phyloP scores from a whole-genome alignment of 2,329 filamentous ascomycete species.

The Penicillium sp. region DNA sequence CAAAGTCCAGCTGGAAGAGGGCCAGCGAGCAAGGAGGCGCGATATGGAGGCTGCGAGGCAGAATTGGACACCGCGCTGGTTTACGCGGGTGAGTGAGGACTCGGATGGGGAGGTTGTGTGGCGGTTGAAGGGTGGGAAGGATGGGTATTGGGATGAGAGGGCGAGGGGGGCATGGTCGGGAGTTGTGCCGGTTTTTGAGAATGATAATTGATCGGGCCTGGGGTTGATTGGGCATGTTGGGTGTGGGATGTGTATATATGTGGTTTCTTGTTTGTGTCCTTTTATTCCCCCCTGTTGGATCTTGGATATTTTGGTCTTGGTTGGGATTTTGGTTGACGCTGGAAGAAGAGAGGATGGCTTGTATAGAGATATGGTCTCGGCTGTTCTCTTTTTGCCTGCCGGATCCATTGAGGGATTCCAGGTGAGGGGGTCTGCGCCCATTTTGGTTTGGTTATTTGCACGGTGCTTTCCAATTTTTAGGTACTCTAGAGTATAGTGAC shows the following conservation, averaged over 20 bases:
- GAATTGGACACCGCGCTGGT: conserved; percentile 78
- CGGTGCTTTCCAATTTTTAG: no score
- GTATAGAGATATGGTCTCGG: neutral
- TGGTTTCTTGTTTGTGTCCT: neutral
- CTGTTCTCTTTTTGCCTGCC: neutral
- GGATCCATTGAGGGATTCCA: neutral
- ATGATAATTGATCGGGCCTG: conserved; percentile 25
- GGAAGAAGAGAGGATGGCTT: neutral
- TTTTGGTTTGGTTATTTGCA: no score
- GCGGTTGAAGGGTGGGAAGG: conserved; percentile 76
- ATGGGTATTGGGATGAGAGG: conserved; percentile 92
- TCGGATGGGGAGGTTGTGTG: conserved; percentile 53
- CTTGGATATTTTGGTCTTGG: neutral
- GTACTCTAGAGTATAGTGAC: neutral
- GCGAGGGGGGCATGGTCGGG: conserved; percentile 66
- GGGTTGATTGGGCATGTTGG: neutral
- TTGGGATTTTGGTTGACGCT: neutral
- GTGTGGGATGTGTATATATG: neutral
- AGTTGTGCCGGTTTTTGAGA: conserved; percentile 58
- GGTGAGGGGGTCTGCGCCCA: neutral
- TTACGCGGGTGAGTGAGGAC: conserved; percentile 64
- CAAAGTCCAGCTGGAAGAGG: conserved; percentile 83
- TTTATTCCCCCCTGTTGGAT: neutral
- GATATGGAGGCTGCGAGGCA: conserved; percentile 75
- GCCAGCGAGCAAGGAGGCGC: conserved; percentile 73